Evolutionary conservation across 148 eudicot species (phyloP).

Genomic region (Diospyros lotus): DNA sequence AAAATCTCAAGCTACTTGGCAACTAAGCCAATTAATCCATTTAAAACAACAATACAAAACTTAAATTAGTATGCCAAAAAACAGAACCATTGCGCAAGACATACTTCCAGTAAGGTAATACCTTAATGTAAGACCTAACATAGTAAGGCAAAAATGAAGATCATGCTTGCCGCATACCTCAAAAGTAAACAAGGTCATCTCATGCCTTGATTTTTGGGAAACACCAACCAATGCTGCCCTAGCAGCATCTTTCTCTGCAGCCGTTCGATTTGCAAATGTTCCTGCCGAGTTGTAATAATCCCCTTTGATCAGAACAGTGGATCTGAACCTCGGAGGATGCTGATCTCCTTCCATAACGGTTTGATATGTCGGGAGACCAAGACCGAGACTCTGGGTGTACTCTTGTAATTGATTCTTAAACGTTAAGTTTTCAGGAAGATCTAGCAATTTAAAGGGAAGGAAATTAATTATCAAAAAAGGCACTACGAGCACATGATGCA

Average conservation of each 20-base stretch:
- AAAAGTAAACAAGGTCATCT: conserved; percentile 19
- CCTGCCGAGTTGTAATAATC: conserved; percentile 24
- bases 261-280: conserved; percentile 28
- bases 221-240: conserved; percentile 38
- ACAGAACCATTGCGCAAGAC: no score
- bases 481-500: no score
- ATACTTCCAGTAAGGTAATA: no score
- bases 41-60: not conserved
- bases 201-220: conserved; percentile 26
- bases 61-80: not conserved
- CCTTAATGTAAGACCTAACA: not conserved
- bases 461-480: no score
- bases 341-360: conserved; percentile 28
- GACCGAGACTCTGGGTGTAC: conserved; percentile 25
- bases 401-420: conserved; percentile 42
- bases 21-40: not conserved
- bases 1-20: not conserved
- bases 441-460: conserved; percentile 13
- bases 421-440: conserved; percentile 14
- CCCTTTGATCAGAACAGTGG: conserved; percentile 53
- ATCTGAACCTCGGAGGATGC: conserved; percentile 34
- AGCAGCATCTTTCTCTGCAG: conserved; percentile 68
- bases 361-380: conserved; percentile 42
- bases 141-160: not conserved
- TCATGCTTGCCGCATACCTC: conserved; percentile 31